Conservation (phyloP, 768 basidiomycete genomes). For the Macrolepiota fuliginosa region DNA sequence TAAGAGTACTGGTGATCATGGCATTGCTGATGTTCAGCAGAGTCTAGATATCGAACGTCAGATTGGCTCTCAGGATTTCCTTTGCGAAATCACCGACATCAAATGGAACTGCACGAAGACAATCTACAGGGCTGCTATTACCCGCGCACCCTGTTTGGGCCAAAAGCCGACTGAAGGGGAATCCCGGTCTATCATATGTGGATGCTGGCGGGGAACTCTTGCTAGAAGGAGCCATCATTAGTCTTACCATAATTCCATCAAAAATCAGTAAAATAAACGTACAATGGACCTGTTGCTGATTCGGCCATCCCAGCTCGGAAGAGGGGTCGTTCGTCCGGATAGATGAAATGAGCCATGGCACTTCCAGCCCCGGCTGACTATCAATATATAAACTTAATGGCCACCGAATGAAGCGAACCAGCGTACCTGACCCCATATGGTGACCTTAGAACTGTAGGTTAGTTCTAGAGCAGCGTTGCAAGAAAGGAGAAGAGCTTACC, state of each 20-base stretch:
- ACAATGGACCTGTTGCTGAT: conserved; percentile 56
- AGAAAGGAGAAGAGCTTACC: conserved; percentile 21
- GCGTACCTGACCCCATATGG: conserved; percentile 53
- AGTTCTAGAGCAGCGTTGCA: background rate
- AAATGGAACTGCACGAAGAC: conserved; percentile 45
- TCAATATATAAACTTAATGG: background rate
- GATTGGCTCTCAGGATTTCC: background rate
- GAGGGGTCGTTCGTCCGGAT: conserved; percentile 31
- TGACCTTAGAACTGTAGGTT: conserved; percentile 33
- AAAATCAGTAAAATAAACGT: conserved; percentile 17
- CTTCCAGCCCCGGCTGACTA: conserved; percentile 54
- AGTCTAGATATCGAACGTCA: conserved; percentile 29
- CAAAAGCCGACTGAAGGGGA: conserved; percentile 47
- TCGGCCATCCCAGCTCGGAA: conserved; percentile 55
- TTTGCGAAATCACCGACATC: conserved; percentile 26
- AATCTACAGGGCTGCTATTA: conserved; percentile 36
- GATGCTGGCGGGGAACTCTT: conserved; percentile 47
- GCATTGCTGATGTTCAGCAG: conserved; percentile 44
- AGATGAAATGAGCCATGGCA: conserved; percentile 46
- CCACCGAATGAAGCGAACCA: no score
- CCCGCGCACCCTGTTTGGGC: conserved; percentile 42
- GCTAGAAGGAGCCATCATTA: conserved; percentile 24
- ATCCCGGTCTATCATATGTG: conserved; percentile 49
- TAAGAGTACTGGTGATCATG: conserved; percentile 44
- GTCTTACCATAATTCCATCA: background rate